Conservation (phyloP, 768 basidiomycete genomes). For the Lentinula raphanica region DNA sequence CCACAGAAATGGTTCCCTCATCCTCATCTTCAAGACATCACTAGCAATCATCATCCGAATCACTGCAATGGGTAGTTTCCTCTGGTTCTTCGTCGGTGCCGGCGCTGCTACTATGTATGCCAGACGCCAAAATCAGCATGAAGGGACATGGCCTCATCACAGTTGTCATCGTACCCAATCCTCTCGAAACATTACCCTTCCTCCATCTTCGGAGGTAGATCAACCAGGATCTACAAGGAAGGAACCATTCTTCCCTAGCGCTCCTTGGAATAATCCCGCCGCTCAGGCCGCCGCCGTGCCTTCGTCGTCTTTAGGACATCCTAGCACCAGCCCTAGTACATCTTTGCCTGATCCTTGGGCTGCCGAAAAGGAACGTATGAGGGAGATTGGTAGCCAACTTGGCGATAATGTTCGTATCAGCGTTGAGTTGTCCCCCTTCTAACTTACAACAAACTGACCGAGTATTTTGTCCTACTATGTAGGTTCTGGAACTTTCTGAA, state of each 20-base stretch:
- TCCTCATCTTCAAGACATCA: no score
- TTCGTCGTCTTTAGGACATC: not conserved
- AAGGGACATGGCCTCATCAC: no score
- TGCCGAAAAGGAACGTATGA: not conserved
- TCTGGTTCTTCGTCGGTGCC: not conserved
- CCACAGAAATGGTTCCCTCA: no score
- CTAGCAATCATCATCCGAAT: not conserved
- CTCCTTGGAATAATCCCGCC: not conserved
- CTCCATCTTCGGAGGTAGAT: not conserved
- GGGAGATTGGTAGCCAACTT: not conserved
- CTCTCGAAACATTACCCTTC: not conserved
- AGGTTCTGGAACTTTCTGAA: constrained; percentile 2
- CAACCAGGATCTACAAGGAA: not conserved
- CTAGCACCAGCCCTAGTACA: not conserved
- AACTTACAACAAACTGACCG: no score
- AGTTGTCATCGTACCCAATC: not conserved
- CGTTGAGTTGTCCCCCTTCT: not conserved
- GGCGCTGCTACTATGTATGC: constrained; percentile 1
- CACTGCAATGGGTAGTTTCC: not conserved
- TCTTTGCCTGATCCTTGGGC: constrained; percentile 1
- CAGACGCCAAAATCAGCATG: not conserved
- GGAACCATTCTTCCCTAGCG: not conserved
- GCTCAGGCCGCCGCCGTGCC: not conserved
- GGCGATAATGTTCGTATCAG: constrained; percentile 1
- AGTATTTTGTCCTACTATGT: no score